A percentile compares a stretch with the other conserved stretches of the same genome.
phyloP scores from a whole-genome alignment of 2,329 filamentous ascomycete species.

The Botrytis tulipae region DNA sequence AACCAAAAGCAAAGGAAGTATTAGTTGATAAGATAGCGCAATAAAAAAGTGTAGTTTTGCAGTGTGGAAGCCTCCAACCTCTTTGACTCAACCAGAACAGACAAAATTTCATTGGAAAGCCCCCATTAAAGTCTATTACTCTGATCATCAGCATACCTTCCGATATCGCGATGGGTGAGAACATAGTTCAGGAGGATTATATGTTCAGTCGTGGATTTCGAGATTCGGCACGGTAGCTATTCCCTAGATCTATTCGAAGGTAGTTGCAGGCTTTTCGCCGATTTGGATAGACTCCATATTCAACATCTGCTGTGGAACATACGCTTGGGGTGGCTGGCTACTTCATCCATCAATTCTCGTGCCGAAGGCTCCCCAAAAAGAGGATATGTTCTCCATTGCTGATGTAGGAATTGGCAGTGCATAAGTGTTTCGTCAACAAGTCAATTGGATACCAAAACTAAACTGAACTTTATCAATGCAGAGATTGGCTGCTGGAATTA shows the following conservation, averaged over 20 bases:
- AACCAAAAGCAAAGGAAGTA: not conserved
- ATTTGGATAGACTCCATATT: not conserved
- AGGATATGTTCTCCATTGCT: not conserved
- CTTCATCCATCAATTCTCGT: not conserved
- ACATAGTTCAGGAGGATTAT: not conserved
- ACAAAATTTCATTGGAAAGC: no score
- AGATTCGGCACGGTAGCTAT: not conserved
- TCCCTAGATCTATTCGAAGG: not conserved
- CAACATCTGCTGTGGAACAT: not conserved
- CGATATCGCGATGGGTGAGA: not conserved
- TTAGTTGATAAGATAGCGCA: not conserved
- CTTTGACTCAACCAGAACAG: not conserved
- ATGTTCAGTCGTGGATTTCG: not conserved
- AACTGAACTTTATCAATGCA: not conserved
- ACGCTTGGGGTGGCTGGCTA: no score
- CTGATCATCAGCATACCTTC: not conserved
- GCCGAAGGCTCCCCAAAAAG: not conserved
- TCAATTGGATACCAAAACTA: no score
- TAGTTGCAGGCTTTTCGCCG: not conserved
- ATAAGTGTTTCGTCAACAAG: not conserved
- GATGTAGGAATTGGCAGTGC: not conserved
- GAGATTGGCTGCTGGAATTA: not conserved
- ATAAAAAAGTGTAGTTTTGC: not conserved
- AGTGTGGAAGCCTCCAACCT: not conserved
- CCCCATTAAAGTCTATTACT: no score